phyloP scores from a whole-genome alignment of 345 rosid species.

The Erysimum cheiranthoides region DNA sequence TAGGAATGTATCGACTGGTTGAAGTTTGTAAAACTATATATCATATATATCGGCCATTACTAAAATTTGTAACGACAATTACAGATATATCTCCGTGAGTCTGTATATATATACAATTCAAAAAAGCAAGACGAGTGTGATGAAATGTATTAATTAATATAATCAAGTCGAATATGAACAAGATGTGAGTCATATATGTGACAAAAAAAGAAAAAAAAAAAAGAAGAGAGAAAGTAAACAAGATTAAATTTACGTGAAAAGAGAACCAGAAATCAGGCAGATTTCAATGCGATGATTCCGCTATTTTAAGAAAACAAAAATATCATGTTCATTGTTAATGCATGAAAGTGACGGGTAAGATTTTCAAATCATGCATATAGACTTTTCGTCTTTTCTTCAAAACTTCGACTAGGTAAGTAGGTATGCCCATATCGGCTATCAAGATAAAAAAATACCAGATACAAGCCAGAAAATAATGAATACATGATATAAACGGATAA shows the following conservation, averaged over 20 bases:
- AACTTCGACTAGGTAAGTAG: not conserved
- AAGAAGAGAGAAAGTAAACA: not conserved
- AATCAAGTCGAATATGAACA: slow-evolving; percentile 1
- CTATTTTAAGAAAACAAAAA: slow-evolving; percentile 7
- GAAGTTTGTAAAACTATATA: not conserved
- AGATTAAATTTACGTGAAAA: slow-evolving; percentile 25
- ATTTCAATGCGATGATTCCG: slow-evolving; percentile 48
- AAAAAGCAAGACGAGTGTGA: not conserved
- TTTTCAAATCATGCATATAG: slow-evolving; percentile 30
- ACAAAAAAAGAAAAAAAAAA: not conserved
- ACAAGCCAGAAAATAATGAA: too few species aligned
- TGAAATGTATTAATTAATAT: not conserved
- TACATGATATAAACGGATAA: too few species aligned
- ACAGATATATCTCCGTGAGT: not conserved
- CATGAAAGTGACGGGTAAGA: slow-evolving; percentile 37
- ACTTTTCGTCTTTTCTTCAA: slow-evolving; percentile 31
- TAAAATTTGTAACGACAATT: not conserved
- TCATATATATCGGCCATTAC: not conserved
- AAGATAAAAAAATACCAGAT: too few species aligned
- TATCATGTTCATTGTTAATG: slow-evolving; percentile 27
- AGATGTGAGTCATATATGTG: not conserved
- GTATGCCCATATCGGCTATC: too few species aligned
- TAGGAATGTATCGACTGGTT: not conserved
- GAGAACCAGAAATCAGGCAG: slow-evolving; percentile 36
- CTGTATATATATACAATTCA: not conserved